A percentile compares a stretch with the other conserved stretches of the same genome.
Conservation (phyloP, 148 eudicot species). For the Cornus controversa region DNA sequence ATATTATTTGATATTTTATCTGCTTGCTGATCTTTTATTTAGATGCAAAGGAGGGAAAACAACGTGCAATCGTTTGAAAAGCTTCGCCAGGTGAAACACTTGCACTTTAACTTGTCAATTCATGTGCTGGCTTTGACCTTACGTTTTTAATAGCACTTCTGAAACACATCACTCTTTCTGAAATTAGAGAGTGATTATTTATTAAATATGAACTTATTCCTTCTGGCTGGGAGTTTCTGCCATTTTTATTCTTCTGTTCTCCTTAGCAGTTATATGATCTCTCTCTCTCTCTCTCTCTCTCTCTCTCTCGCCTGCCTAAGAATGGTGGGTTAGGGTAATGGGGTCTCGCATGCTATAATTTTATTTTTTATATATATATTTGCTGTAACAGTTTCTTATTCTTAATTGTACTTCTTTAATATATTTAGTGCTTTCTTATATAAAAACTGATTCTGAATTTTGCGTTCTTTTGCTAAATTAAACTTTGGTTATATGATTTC, state of each 20-base stretch:
- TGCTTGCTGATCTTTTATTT: conserved; percentile 11
- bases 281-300: too few relatives aligned
- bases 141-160: neutral
- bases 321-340: too few relatives aligned
- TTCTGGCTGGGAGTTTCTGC: neutral
- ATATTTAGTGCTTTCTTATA: too few relatives aligned
- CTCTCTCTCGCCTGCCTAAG: too few relatives aligned
- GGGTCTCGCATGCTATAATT: too few relatives aligned
- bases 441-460: too few relatives aligned
- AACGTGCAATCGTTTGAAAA: conserved; percentile 98
- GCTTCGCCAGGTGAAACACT: conserved; percentile 77
- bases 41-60: conserved; percentile 99
- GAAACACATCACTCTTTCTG: neutral
- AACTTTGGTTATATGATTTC: too few relatives aligned
- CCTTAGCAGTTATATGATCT: neutral
- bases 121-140: neutral
- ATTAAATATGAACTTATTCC: too few relatives aligned
- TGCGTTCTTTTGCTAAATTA: neutral
- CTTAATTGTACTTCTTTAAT: too few relatives aligned
- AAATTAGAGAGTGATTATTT: neutral
- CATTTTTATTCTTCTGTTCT: neutral
- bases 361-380: too few relatives aligned
- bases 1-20: neutral
- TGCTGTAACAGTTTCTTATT: too few relatives aligned
- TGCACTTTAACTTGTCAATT: neutral